Evolutionary conservation across 495 filamentous ascomycete species (phyloP), one percentile per base, ranked within the genome.

Genomic region (Antarctomyces pellizariae): DNA sequence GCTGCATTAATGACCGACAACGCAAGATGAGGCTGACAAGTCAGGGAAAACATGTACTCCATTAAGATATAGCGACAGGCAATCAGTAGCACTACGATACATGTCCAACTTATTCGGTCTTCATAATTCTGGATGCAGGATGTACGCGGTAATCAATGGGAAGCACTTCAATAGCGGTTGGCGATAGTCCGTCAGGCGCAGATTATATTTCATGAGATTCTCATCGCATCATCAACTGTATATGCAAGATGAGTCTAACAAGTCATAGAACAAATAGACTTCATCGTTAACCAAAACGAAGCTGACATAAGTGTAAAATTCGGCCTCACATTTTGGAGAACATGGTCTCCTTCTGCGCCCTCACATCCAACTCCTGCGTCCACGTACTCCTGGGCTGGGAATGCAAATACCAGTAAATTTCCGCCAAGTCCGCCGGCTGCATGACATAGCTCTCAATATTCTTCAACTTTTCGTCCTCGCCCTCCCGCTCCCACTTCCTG

Each of bases 381-480:
- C 71, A 75, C 1, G 61, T 59, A 7, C 64, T 64, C 28, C 55
- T 49, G 2, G 65, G 69, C 48, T 79, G 74, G 3, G 63, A 66
- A 48, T 77, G 71, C 35, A 78, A 41, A 47, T 62, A 46, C 73
- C 71, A 78, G 39, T 79, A 78, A 16, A 64, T 54, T 25, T 74
- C 64, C 37, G 74, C 72, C 51, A 78, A 74, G 63, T 74, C 43
- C 7, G n/a, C 16, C 6, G 44, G 44, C 36, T 47, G 44, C 41
- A 42, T 36, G 8, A 47, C 19, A 42, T 43, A 37, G 12, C 29
- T 24, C 12, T 47, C 44, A 10, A 33, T 34, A 13, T 47, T 37
- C 12, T 29, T 8, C 28, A 47, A 21, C 13, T 39, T 41, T 25
- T 39, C 36, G 14, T 20, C 32, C 31, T 35, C 44, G 13, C 38